Conservation (phyloP, 31 red algal genomes). For the Pterothamnion heteromorphum region DNA sequence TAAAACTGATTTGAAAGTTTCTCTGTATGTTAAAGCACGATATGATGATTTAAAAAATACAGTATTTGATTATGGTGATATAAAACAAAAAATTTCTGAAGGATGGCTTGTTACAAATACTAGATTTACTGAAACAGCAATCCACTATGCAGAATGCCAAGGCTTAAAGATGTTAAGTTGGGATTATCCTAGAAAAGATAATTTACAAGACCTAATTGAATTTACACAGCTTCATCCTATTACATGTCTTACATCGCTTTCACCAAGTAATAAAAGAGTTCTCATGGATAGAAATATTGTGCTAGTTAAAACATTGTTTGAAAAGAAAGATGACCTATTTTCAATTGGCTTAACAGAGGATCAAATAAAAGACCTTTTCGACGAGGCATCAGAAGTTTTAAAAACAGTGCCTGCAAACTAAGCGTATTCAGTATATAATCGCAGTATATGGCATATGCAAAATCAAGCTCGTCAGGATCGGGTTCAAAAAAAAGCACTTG, state of each 20-base stretch:
- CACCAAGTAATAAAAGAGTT: too few relatives aligned
- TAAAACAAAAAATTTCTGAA: background rate
- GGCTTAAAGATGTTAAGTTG: background rate
- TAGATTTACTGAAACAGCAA: background rate
- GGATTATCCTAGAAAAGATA: slow-evolving; percentile 14
- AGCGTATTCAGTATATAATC: too few relatives aligned
- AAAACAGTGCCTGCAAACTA: too few relatives aligned
- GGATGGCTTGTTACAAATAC: background rate
- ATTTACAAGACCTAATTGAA: slow-evolving; percentile 21
- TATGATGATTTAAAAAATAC: background rate
- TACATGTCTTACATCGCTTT: background rate
- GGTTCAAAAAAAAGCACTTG: too few relatives aligned
- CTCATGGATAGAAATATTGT: too few relatives aligned
- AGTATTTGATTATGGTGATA: background rate
- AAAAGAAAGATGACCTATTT: too few relatives aligned
- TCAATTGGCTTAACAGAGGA: too few relatives aligned
- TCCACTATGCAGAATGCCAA: background rate
- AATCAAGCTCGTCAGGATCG: too few relatives aligned
- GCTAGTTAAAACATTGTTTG: too few relatives aligned
- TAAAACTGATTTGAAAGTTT: slow-evolving; percentile 1
- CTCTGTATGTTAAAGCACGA: background rate
- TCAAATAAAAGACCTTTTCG: too few relatives aligned
- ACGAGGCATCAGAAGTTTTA: too few relatives aligned
- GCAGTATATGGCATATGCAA: too few relatives aligned
- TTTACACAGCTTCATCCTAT: background rate